Evolutionary conservation across 768 basidiomycete species (phyloP), one percentile per base, ranked within the genome.

Genomic region (Russula griseocarnosa): DNA sequence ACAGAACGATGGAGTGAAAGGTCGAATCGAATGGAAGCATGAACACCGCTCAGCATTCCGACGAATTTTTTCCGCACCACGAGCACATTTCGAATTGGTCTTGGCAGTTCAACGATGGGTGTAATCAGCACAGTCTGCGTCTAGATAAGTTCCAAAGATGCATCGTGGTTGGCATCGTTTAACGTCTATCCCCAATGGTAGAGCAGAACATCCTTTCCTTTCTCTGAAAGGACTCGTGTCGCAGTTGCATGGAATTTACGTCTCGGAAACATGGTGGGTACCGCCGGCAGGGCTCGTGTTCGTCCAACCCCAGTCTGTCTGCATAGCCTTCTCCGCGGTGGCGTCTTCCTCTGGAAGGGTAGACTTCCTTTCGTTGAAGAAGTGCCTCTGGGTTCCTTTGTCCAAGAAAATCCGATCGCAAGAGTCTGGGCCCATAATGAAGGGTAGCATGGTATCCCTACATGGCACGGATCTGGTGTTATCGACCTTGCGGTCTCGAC

Each of bases 11-110:
- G 55, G 42, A 53, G 36, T 54, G 38, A 44, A 58, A 18, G 20
- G 51, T 64, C 38, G 22, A 55, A 64, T 59, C 46, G 36, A 64
- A 64, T 64, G 63, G 63, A 64, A 60, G 53, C 47, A 28, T 11
- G 46, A 34, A 64, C n/a, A 8, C 46, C 38, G n/a, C 28, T 30
- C 34, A 36, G 28, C 50, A 22, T 53, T 47, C 56, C 62, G 40
- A 32, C 10, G 5, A 24, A 34, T 34, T 38, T 49, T 36, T 50
- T 53, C 28, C 28, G 16, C 24, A 13, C 51, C 34, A 24, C 44
- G 42, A 53, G 40, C 20, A 32, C 28, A 42, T 13, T 44, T 44
- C 56, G n/a, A 22, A 52, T 46, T 40, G 32, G 24, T 52, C 22
- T 36, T 20, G 58, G 7, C 50, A 20, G 7, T 47, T 42, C n/a